These are phyloP conservation scores for Claviceps sp. DNA, from an alignment of 2,329 filamentous ascomycete genomes.

Conservation along the genomic window DNA sequence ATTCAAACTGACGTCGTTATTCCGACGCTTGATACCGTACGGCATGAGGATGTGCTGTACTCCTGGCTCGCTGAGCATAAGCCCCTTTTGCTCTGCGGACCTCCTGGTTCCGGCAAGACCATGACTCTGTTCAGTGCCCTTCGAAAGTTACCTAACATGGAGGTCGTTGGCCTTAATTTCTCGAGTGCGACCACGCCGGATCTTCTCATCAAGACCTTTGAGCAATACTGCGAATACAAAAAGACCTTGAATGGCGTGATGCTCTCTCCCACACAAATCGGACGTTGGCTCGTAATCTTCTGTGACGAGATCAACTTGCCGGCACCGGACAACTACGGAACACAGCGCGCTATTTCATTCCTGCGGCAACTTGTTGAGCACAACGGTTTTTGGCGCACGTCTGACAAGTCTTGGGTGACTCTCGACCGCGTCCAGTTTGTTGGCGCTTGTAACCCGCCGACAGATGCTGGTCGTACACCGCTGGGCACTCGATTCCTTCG, in stretches of 20 bases:
- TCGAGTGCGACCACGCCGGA: slow-evolving; percentile 97
- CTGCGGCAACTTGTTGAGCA: slow-evolving; percentile 94
- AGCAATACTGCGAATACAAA: slow-evolving; percentile 99
- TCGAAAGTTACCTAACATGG: slow-evolving; percentile 95
- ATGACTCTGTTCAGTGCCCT: slow-evolving; percentile 99
- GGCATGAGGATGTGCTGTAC: slow-evolving; percentile 97
- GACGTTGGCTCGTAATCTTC: slow-evolving; percentile 95
- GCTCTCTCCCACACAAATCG: slow-evolving; percentile 90
- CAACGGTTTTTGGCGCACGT: slow-evolving; percentile 97
- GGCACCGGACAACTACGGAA: slow-evolving; percentile 93
- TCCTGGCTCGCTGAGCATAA: slow-evolving; percentile 99
- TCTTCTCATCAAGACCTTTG: slow-evolving; percentile 95
- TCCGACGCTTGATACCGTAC: slow-evolving; percentile 90
- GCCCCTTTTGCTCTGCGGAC: slow-evolving; percentile 87
- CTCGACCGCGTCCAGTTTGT: slow-evolving; percentile 98
- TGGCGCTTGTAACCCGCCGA: slow-evolving; percentile 94
- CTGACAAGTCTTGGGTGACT: slow-evolving; percentile 95
- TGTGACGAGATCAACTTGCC: slow-evolving; percentile 99
- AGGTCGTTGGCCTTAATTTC: slow-evolving; percentile 97
- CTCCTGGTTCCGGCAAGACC: slow-evolving; percentile 96
- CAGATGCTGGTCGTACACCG: slow-evolving; percentile 89
- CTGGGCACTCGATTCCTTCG: slow-evolving; percentile 88
- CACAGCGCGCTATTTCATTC: slow-evolving; percentile 94
- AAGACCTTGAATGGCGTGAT: slow-evolving; percentile 95
- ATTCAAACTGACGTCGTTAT: slow-evolving; percentile 98